Conservation (phyloP, 2,329 filamentous ascomycete species). For the Colletotrichum godetiae region DNA sequence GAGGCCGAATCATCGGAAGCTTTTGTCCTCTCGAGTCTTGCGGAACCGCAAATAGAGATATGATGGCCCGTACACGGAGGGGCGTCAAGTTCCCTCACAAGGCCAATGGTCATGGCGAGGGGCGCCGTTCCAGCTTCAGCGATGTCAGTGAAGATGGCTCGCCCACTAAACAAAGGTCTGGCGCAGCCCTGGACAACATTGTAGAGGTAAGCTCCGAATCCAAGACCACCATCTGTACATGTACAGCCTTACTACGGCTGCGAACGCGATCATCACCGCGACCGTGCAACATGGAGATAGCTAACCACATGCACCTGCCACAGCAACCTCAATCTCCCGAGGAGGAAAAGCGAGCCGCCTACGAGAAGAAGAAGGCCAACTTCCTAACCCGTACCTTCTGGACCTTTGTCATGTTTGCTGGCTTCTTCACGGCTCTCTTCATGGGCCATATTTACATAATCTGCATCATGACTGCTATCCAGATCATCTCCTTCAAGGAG, state of each 20-base stretch:
- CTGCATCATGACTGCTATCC: conserved; percentile 88
- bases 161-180: conserved; percentile 38
- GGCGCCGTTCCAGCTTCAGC: conserved; percentile 77
- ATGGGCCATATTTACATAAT: conserved; percentile 98
- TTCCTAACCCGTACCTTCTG: conserved; percentile 97
- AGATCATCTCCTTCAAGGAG: conserved; percentile 98
- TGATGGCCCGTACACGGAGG: conserved; percentile 55
- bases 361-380: conserved; percentile 98
- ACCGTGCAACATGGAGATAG: neutral
- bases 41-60: conserved; percentile 7
- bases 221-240: neutral
- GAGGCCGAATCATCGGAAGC: neutral
- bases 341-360: conserved; percentile 69
- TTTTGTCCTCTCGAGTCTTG: neutral
- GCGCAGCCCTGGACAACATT: conserved; percentile 48
- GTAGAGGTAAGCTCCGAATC: conserved; percentile 46
- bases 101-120: conserved; percentile 62
- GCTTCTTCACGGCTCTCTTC: conserved; percentile 93
- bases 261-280: neutral
- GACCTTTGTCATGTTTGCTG: conserved; percentile 96
- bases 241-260: neutral
- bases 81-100: conserved; percentile 67
- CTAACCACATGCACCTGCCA: conserved; percentile 3
- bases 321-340: conserved; percentile 55
- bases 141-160: conserved; percentile 73